Percentiles rank a stretch among this genome's conserved stretches.
Evolutionary conservation across 2,329 filamentous ascomycete genomes (phyloP).

Genomic region (Clonostachys rhizophaga): DNA sequence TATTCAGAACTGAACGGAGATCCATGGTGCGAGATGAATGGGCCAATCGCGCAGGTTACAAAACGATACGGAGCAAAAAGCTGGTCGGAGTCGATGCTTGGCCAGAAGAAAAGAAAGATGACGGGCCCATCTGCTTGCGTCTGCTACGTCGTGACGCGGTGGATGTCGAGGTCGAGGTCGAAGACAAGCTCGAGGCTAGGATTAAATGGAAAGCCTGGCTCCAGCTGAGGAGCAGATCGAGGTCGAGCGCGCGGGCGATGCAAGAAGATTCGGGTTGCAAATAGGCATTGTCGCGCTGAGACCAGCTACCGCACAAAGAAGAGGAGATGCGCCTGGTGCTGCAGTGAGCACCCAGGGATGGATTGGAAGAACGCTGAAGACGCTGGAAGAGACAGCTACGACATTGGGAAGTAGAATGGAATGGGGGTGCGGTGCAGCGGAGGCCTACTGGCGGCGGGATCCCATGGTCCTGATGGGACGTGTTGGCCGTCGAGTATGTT

Average conservation of each 20-base stretch:
- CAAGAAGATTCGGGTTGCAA: slow-evolving; percentile 8
- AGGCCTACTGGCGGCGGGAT: no score
- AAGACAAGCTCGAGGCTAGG: background rate
- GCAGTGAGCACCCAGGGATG: no score
- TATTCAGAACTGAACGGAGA: slow-evolving; percentile 50
- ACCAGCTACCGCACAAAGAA: background rate
- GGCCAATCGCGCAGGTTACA: background rate
- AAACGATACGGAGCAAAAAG: background rate
- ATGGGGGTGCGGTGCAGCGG: no score
- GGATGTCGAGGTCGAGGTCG: background rate
- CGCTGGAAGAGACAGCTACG: no score
- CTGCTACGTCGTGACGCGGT: slow-evolving; percentile 2
- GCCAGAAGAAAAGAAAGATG: no score
- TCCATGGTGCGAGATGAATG: slow-evolving; percentile 32
- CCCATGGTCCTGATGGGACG: background rate
- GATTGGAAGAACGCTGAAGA: no score
- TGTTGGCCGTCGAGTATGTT: slow-evolving; percentile 1
- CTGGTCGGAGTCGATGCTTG: no score
- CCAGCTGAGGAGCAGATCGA: background rate
- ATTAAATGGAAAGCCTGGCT: background rate
- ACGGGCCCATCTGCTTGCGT: no score
- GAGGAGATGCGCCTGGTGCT: no score
- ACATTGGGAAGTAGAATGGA: no score
- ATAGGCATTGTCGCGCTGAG: slow-evolving; percentile 14
- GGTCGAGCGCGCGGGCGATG: slow-evolving; percentile 1